Evolutionary conservation across 2,329 filamentous ascomycete genomes (phyloP), one percentile per base, ranked within the genome.

Genomic region (Penicillium sp.): DNA sequence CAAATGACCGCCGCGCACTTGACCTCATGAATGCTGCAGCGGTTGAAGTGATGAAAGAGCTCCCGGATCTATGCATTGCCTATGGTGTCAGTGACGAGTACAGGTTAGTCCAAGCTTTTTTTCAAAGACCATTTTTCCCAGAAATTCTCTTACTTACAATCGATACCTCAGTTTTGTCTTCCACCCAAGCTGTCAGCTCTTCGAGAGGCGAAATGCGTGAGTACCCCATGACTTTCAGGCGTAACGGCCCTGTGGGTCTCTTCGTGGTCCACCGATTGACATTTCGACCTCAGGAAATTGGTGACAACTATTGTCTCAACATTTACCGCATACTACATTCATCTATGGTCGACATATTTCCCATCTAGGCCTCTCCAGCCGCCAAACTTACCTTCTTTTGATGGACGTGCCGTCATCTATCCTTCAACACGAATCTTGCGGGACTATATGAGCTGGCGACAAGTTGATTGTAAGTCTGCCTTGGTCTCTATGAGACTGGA

Each of bases 41-140:
- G n/a, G 85, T 87, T 60, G 89, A 89, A 5, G 91, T 97, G 49
- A 86, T 97, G 78, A 85, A 85, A 63, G 90, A 96, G 53, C 79
- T 98, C 25, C 88, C 92, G 4, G 94, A 98, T 69, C 87, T 97
- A 64, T 87, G 88, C 6, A 85, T 98, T 62, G 93, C 90, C 0
- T 99, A 98, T 69, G 95, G 95, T 1, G 88, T 96, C 66, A 97
- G 92, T 75, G 95, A 99, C 72, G 95, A 99, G 75, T 98, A 90
- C 75, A 95, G 67, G 76, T 71, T 38, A 58, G 41, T 51, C 58
- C 7, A 39, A 54, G 59, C 42, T 35, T 35, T 5, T 62, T 37
- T 11, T 22, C 20, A n/a, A n/a, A 8, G 3, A 15, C 4, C 20
- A 31, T 31, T 17, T 17, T 58, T 5, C 7, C 37, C 34, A 12